These are phyloP conservation scores for Quercus cerris DNA, from an alignment of 306 rosid species.

Conservation along the genomic window DNA sequence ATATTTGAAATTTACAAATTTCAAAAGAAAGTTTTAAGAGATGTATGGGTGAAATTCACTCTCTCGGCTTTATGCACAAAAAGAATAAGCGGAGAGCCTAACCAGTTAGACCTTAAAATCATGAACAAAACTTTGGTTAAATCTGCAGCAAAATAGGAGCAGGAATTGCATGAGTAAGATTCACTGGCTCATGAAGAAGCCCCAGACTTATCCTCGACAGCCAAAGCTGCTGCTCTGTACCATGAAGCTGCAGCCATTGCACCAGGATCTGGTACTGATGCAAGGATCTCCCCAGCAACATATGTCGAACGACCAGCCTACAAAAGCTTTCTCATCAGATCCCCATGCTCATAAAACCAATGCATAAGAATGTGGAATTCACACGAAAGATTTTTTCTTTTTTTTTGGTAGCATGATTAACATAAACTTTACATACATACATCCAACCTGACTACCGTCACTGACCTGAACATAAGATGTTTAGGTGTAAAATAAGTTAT, in stretches of 20 bases:
- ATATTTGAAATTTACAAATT: slow-evolving; percentile 4
- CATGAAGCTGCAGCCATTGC: slow-evolving; percentile 94
- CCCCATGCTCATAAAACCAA: slow-evolving; percentile 1
- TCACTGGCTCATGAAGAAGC: slow-evolving; percentile 23
- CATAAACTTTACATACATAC: too few relatives aligned
- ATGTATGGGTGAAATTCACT: slow-evolving; percentile 26
- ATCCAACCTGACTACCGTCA: too few relatives aligned
- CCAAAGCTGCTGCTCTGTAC: slow-evolving; percentile 88
- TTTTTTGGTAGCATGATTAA: not conserved
- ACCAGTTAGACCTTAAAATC: slow-evolving; percentile 28
- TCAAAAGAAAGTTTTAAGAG: slow-evolving; percentile 14
- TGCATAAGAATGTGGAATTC: not conserved
- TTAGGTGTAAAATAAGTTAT: too few relatives aligned
- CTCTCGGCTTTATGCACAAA: slow-evolving; percentile 66
- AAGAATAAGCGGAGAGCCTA: slow-evolving; percentile 75
- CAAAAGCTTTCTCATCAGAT: slow-evolving; percentile 29
- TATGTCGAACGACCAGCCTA: slow-evolving; percentile 93
- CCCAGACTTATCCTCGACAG: slow-evolving; percentile 43
- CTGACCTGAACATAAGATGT: too few relatives aligned
- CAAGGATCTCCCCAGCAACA: slow-evolving; percentile 56
- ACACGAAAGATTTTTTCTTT: not conserved
- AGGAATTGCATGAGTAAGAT: slow-evolving; percentile 19
- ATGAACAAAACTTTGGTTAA: slow-evolving; percentile 39
- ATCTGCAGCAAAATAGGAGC: slow-evolving; percentile 46
- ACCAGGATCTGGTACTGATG: slow-evolving; percentile 91